Evolutionary conservation across 345 rosid species (phyloP).

Genomic region (Eucalyptus marginata): DNA sequence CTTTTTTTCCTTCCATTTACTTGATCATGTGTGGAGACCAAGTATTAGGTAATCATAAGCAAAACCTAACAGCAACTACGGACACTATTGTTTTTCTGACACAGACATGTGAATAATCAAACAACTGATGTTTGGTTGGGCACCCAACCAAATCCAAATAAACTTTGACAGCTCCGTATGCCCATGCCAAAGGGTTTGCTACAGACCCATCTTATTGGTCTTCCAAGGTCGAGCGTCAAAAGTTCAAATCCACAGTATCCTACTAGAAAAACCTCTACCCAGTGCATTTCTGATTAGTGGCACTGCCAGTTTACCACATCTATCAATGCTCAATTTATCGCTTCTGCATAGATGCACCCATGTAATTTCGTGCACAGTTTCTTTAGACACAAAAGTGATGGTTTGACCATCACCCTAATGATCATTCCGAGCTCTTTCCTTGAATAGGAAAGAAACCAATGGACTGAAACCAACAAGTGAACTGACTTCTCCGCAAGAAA

Average conservation of each 20-base stretch:
- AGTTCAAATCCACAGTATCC: background rate
- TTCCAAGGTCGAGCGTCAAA: background rate
- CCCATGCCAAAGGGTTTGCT: background rate
- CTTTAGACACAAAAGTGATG: background rate
- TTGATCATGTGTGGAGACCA: background rate
- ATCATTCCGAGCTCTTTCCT: background rate
- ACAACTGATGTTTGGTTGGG: background rate
- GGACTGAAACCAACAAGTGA: background rate
- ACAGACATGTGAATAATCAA: background rate
- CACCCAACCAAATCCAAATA: background rate
- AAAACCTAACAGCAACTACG: background rate
- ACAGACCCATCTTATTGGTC: background rate
- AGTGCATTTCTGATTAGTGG: background rate
- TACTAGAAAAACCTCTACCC: background rate
- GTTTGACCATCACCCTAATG: background rate
- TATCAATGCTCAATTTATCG: background rate
- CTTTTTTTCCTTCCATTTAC: background rate
- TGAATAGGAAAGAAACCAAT: background rate
- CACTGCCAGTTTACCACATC: background rate
- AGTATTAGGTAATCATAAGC: background rate
- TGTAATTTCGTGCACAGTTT: background rate
- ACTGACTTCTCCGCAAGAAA: background rate
- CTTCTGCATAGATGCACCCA: background rate
- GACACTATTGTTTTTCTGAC: background rate
- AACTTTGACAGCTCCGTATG: background rate